Evolutionary conservation across 163 green algal species (phyloP), one percentile per base, ranked within the genome.

Genomic region (Trebouxiophyceae sp.): DNA sequence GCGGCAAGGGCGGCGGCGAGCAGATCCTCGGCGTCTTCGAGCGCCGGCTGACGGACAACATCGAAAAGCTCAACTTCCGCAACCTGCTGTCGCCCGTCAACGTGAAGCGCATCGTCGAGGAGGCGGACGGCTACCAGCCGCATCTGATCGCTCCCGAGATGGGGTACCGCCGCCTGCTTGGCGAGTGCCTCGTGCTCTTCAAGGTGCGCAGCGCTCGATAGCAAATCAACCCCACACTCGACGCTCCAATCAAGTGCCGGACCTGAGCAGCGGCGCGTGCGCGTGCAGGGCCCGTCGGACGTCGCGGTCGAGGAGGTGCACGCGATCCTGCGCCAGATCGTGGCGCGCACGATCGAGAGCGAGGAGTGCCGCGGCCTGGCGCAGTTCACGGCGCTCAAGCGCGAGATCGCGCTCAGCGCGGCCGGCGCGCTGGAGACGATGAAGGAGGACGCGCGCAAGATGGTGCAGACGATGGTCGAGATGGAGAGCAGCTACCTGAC

Each of bases 121-220:
- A 97, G 78, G 91, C 91, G 1, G 91, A 97, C 72, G 91, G 91
- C 39, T 95, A 95, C 79, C 89, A 96, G 82, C 91, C 90, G 4
- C 89, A 96, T 77, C 86, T 97, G 65, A 93, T 97, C 54, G 91
- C 91, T n/a, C 91, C 91, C 63, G 91, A 97, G 78, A 90, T 89
- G 68, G 91, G 91, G 22, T 97, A 97, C 82, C 68, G 84, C 4
- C 73, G 81, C 8, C 67, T 87, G 68, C 63, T 87, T 64, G 60
- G 84, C 62, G 81, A 83, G 70, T 74, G 76, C 62, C 67, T 87
- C 30, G 71, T 75, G 3, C 81, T 78, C 50, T 70, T 87, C n/a
- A 77, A 71, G 31, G 86, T 62, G 27, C 23, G 60, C 26, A n/a
- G 8, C 39, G 8, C 39, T 50, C 16, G 12, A 50, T 24, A 19